Conservation (phyloP, 1,284 basidiomycete genomes). For the Mycena citricolor region DNA sequence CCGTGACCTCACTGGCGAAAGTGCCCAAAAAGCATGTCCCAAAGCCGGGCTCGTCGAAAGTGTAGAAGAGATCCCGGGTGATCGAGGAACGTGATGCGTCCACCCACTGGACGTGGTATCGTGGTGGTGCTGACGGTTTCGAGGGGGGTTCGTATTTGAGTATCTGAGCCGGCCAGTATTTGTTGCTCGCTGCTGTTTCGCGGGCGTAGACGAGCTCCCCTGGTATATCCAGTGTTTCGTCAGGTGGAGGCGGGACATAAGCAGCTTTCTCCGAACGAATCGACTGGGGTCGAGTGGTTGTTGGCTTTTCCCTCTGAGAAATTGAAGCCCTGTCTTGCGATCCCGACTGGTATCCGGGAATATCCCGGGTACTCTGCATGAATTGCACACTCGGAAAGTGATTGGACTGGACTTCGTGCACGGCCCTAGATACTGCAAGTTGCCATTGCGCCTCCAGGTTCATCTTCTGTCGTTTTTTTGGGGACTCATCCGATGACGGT, state of each 20-base stretch:
- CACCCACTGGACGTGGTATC: constrained; percentile 55
- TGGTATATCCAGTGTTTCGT: constrained; percentile 54
- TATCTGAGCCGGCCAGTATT: constrained; percentile 68
- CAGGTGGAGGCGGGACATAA: constrained; percentile 43
- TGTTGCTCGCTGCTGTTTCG: constrained; percentile 36
- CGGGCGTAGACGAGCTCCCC: constrained; percentile 63
- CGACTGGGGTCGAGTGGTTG: constrained; percentile 24
- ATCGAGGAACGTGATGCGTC: constrained; percentile 46
- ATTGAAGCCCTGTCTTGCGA: not conserved
- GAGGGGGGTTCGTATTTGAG: constrained; percentile 51
- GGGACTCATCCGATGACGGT: constrained; percentile 34
- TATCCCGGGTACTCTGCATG: constrained; percentile 23
- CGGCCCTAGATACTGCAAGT: constrained; percentile 39
- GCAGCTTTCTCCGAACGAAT: constrained; percentile 23
- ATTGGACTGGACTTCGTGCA: constrained; percentile 35
- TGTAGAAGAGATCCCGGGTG: constrained; percentile 53
- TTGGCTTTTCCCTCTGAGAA: constrained; percentile 26
- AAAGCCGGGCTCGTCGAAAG: constrained; percentile 55
- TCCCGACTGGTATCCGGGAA: constrained; percentile 6
- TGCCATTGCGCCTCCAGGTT: constrained; percentile 38
- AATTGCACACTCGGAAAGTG: constrained; percentile 26
- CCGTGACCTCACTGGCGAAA: constrained; percentile 46
- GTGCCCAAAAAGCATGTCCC: constrained; percentile 60
- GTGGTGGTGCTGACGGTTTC: constrained; percentile 35
- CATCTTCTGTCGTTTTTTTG: constrained; percentile 38